These are phyloP conservation scores for Claviceps monticola DNA, from an alignment of 2,329 filamentous ascomycete species.

Conservation along the genomic window DNA sequence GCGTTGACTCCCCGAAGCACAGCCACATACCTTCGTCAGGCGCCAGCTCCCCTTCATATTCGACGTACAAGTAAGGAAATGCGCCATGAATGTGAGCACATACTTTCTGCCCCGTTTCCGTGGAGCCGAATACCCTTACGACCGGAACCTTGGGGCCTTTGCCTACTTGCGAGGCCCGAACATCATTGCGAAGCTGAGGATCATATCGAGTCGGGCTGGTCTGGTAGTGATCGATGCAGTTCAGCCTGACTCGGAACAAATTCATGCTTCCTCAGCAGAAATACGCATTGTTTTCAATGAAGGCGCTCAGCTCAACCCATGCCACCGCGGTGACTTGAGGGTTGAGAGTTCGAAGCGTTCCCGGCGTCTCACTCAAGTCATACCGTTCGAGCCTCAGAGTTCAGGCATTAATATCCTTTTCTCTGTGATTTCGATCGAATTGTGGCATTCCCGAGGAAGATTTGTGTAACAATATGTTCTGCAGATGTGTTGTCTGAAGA, in stretches of 20 bases:
- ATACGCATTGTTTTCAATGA: not conserved
- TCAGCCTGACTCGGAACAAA: slow-evolving; percentile 77
- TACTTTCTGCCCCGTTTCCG: slow-evolving; percentile 88
- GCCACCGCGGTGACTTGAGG: not conserved
- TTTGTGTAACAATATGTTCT: no score
- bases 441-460: no score
- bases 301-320: not conserved
- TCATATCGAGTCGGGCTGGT: slow-evolving; percentile 65
- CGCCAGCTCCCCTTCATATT: slow-evolving; percentile 59
- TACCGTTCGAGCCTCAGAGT: no score
- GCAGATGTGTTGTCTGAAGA: no score
- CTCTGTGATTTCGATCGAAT: no score
- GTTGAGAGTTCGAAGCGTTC: no score
- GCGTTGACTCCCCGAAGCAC: not conserved
- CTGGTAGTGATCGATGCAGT: slow-evolving; percentile 94
- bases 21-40: slow-evolving; percentile 50
- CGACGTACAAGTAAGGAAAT: slow-evolving; percentile 89
- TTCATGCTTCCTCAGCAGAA: slow-evolving; percentile 28
- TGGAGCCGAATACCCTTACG: slow-evolving; percentile 81
- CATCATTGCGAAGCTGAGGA: slow-evolving; percentile 57
- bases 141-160: slow-evolving; percentile 67
- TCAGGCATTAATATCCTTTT: no score
- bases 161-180: slow-evolving; percentile 41
- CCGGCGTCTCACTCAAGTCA: no score
- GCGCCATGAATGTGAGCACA: slow-evolving; percentile 93